phyloP scores from a whole-genome alignment of 352 stramenopile species.

The Pythium rishiriense region DNA sequence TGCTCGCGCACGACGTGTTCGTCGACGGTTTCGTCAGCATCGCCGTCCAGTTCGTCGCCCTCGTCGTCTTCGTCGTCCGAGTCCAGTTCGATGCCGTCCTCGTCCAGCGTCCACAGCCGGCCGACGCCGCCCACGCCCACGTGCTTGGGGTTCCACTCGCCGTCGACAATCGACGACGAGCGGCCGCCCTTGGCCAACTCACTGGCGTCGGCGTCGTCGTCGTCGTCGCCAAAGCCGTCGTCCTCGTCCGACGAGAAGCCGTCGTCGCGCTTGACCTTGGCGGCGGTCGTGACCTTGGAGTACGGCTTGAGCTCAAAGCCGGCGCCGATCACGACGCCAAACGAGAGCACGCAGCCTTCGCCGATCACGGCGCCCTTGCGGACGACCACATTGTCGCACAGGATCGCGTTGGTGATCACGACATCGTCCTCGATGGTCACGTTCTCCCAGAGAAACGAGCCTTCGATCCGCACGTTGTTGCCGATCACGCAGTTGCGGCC shows the following conservation, averaged over 20 bases:
- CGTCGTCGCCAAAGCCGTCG: constrained; percentile 33
- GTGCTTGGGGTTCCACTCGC: constrained; percentile 68
- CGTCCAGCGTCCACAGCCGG: constrained; percentile 81
- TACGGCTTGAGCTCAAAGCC: constrained; percentile 66
- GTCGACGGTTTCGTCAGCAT: constrained; percentile 1
- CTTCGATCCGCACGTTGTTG: constrained; percentile 64
- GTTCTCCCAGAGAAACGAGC: constrained; percentile 84
- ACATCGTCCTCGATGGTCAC: constrained; percentile 80
- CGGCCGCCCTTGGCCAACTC: constrained; percentile 34
- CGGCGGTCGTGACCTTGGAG: constrained; percentile 78
- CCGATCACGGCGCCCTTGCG: constrained; percentile 64
- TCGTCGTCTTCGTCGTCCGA: constrained; percentile 31
- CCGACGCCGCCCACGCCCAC: constrained; percentile 71
- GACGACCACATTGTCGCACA: constrained; percentile 85
- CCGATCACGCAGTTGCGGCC: constrained; percentile 75
- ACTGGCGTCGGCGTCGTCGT: constrained; percentile 29
- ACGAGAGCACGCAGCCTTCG: constrained; percentile 80
- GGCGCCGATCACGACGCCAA: constrained; percentile 80
- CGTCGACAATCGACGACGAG: constrained; percentile 23
- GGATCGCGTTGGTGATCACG: constrained; percentile 71
- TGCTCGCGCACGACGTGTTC: constrained; percentile 2
- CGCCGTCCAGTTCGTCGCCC: not conserved
- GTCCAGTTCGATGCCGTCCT: constrained; percentile 46
- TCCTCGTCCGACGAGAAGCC: constrained; percentile 76
- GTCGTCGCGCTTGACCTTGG: constrained; percentile 55